Evolutionary conservation across 2,329 filamentous ascomycete species (phyloP).

Genomic region (Gaeumannomyces sp.): DNA sequence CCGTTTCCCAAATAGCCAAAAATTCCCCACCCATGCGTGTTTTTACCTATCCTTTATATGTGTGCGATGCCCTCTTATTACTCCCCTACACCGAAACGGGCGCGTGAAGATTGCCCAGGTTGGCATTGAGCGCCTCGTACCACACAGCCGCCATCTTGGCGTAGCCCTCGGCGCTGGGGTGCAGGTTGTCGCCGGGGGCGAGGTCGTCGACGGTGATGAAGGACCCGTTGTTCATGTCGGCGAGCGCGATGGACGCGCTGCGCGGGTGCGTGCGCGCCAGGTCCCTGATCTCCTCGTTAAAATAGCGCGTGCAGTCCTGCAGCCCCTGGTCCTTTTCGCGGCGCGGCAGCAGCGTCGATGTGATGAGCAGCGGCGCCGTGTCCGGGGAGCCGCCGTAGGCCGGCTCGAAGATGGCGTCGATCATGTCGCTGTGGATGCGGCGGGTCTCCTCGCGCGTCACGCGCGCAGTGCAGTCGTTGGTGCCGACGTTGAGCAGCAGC

Average conservation of each 20-base stretch:
- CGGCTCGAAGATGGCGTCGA: slow-evolving; percentile 7
- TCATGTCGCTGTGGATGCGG: slow-evolving; percentile 8
- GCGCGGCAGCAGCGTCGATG: slow-evolving; percentile 10
- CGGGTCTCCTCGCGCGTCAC: slow-evolving; percentile 1
- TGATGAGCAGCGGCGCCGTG: slow-evolving; percentile 3
- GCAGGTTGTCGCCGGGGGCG: slow-evolving; percentile 7
- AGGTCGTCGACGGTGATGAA: slow-evolving; percentile 10
- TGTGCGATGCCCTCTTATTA: not conserved
- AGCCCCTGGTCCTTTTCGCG: not conserved
- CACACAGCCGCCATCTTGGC: slow-evolving; percentile 10
- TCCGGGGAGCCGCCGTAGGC: not conserved
- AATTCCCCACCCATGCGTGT: no score
- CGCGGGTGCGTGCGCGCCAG: slow-evolving; percentile 4
- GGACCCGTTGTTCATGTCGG: slow-evolving; percentile 9
- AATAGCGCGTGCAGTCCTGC: slow-evolving; percentile 6
- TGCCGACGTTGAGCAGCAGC: slow-evolving; percentile 10
- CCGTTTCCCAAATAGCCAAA: no score
- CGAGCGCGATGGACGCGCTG: not conserved
- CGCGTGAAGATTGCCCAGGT: not conserved
- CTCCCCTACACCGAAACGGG: not conserved
- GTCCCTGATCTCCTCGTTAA: slow-evolving; percentile 9
- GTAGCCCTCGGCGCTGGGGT: slow-evolving; percentile 7
- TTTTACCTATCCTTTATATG: not conserved
- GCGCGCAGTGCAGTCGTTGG: slow-evolving; percentile 9
- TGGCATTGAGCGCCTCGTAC: not conserved